Evolutionary conservation across 495 filamentous ascomycete species (phyloP), one percentile per base, ranked within the genome.

Genomic region (Lophium mytilinum): DNA sequence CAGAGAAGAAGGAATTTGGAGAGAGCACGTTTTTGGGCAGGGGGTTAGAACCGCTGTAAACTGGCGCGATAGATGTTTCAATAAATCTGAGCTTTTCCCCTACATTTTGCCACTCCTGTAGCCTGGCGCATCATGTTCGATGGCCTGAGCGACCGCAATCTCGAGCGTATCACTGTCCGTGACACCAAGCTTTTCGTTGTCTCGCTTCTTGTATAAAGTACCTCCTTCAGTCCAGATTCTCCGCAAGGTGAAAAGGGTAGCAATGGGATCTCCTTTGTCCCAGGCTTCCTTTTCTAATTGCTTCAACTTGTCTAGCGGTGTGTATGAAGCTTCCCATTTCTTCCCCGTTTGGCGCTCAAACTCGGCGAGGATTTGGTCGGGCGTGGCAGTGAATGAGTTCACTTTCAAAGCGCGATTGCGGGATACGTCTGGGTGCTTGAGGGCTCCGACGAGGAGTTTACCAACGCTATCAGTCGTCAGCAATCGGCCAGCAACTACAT

Each of bases 171-270:
- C 74, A 53, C 78, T 69, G 9, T 76, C 69, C 17, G 69, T 34
- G 68, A 71, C 55, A 1, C 73, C 78, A 53, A 89, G 73, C 21
- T 75, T 52, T 9, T 72, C 76, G 64, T 89, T 88, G 60, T 86
- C 85, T 17, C 82, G 77, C 69, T 81, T 74, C 9, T 76, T 76
- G 66, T 89, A 88, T 53, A 88, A 63, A 1, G 86, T 88, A 1
- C 85, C 81, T 0, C 86, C 86, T 64, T 86, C 80, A 0, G 80
- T 78, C 85, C 85, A 88, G 43, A 88, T 88, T 21, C 85, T 73
- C 49, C 80, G 70, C 61, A 88, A 70, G 0, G 86, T 86, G 37
- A 75, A 68, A 0, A 65, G 52, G 0, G 80, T 82, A n/a, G 84
- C 83, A 18, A 61, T 33, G 1, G 83, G 80, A 40, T 73, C 69